Conservation (phyloP, 805 yeast species). For the Pichia nanzhaoensis region DNA sequence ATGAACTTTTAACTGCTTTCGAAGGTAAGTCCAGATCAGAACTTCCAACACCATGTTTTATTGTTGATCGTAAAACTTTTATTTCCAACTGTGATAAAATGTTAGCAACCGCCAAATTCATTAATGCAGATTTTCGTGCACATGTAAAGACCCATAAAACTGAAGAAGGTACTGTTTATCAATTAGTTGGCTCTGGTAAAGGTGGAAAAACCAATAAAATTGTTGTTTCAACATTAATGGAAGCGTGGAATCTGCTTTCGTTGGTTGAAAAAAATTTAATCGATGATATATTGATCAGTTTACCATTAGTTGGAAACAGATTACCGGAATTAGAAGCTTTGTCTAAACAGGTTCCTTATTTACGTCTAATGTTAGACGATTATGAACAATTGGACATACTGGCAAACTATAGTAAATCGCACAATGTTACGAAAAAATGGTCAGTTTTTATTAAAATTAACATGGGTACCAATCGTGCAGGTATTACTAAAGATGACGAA, state of each 20-base stretch:
- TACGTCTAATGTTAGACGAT: conserved; percentile 54
- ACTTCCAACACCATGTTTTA: conserved; percentile 51
- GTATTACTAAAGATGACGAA: conserved; percentile 30
- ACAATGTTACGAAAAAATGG: conserved; percentile 39
- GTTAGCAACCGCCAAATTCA: conserved; percentile 37
- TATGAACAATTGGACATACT: conserved; percentile 47
- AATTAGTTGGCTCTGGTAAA: conserved; percentile 38
- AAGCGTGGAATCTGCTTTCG: conserved; percentile 53
- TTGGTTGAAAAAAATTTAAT: conserved; percentile 11
- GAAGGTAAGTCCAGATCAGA: conserved; percentile 39
- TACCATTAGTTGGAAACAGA: conserved; percentile 49
- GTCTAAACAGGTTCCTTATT: conserved; percentile 33
- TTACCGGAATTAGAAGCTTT: conserved; percentile 43
- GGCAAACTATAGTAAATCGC: conserved; percentile 28
- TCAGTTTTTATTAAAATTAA: conserved; percentile 61
- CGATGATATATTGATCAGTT: conserved; percentile 48
- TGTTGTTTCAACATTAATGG: conserved; percentile 63
- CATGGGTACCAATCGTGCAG: conserved; percentile 70
- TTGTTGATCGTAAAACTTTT: conserved; percentile 39
- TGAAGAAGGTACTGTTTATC: conserved; percentile 48
- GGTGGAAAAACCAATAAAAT: conserved; percentile 38
- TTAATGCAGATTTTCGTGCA: conserved; percentile 48
- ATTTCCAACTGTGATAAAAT: conserved; percentile 41
- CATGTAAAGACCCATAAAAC: conserved; percentile 73
- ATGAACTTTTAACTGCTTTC: conserved; percentile 21